These are phyloP conservation scores for Jimgerdemannia lactiflua DNA, from an alignment of 192 early-diverging fungal genomes.

Conservation along the genomic window DNA sequence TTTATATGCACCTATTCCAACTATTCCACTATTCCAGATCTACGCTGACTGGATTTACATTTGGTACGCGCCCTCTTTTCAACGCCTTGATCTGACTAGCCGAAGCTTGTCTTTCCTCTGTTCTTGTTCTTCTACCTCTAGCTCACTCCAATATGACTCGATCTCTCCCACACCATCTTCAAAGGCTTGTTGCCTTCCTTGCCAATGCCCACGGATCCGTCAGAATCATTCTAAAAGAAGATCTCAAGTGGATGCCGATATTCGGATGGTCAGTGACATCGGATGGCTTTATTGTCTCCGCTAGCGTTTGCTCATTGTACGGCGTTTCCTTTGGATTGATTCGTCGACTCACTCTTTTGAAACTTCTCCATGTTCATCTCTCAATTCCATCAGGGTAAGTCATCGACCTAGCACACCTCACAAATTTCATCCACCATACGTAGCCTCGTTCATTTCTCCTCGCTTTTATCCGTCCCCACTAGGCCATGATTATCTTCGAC, in stretches of 20 bases:
- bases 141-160: not conserved
- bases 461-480: not conserved
- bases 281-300: not conserved
- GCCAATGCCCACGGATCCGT: conserved; percentile 74
- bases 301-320: not conserved
- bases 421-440: too few relatives aligned
- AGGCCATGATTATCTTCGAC: conserved; percentile 89
- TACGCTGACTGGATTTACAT: conserved; percentile 72
- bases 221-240: conserved; percentile 90
- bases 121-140: too few relatives aligned
- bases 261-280: conserved; percentile 66
- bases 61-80: conserved; percentile 30
- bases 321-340: not conserved
- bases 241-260: conserved; percentile 79
- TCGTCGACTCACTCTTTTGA: too few relatives aligned
- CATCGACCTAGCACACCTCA: too few relatives aligned
- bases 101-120: not conserved
- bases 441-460: not conserved
- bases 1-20: too few relatives aligned
- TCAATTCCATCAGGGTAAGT: too few relatives aligned
- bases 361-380: too few relatives aligned
- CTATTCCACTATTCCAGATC: conserved; percentile 29
- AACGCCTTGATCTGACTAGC: not conserved
- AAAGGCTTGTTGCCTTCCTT: conserved; percentile 48
- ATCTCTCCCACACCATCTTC: conserved; percentile 25